Evolutionary conservation across 2,329 filamentous ascomycete genomes (phyloP).

Genomic region (Raffaelea ambrosiae): DNA sequence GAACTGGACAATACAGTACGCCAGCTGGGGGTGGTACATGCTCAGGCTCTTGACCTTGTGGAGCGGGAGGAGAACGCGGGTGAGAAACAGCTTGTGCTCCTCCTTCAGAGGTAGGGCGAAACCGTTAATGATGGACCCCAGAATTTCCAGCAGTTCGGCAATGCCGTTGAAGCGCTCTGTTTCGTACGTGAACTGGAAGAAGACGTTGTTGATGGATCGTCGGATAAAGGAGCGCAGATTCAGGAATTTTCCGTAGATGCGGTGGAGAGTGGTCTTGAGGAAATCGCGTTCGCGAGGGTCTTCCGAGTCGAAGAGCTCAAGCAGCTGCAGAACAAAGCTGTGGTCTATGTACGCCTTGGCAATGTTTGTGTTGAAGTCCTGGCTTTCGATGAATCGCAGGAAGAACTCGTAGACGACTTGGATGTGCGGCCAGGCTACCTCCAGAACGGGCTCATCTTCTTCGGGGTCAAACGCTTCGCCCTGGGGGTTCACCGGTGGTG

Average conservation of each 20-base stretch:
- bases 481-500: slow-evolving; percentile 93
- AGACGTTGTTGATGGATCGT: slow-evolving; percentile 98
- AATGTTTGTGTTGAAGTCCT: slow-evolving; percentile 99
- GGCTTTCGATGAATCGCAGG: slow-evolving; percentile 95
- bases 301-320: slow-evolving; percentile 98
- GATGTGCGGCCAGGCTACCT: slow-evolving; percentile 98
- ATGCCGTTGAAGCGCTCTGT: slow-evolving; percentile 98
- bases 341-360: slow-evolving; percentile 99
- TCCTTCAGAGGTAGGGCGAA: slow-evolving; percentile 96
- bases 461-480: slow-evolving; percentile 97
- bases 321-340: slow-evolving; percentile 87
- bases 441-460: slow-evolving; percentile 94
- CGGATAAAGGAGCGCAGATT: slow-evolving; percentile 96
- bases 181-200: slow-evolving; percentile 99
- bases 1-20: slow-evolving; percentile 98
- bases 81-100: slow-evolving; percentile 97
- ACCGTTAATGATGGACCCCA: slow-evolving; percentile 98
- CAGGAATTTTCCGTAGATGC: slow-evolving; percentile 98
- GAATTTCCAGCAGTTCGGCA: slow-evolving; percentile 88
- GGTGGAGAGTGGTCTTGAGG: slow-evolving; percentile 92
- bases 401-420: slow-evolving; percentile 99
- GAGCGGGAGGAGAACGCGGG: slow-evolving; percentile 80
- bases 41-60: slow-evolving; percentile 98
- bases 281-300: slow-evolving; percentile 95
- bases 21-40: slow-evolving; percentile 99